A percentile compares a stretch with the other conserved stretches of the same genome.
These are phyloP conservation scores for Ophiosphaerella herpotricha DNA, from an alignment of 2,329 filamentous ascomycete species.

Conservation along the genomic window DNA sequence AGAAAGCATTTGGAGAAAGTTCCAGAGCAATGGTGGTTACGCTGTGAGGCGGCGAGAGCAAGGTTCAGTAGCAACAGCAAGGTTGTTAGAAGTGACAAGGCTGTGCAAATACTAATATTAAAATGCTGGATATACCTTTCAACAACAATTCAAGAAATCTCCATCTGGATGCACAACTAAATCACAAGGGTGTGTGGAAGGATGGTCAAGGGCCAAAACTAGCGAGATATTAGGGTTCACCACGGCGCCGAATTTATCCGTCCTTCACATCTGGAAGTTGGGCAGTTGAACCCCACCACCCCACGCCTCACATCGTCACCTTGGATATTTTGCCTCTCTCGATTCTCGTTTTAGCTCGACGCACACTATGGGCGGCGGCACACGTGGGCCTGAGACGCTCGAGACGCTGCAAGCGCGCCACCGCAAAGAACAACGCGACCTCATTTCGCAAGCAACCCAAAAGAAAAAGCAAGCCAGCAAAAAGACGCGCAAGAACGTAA, in stretches of 20 bases:
- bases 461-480: slow-evolving; percentile 98
- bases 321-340: not conserved
- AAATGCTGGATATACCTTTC: too few relatives aligned
- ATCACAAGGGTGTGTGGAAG: not conserved
- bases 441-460: slow-evolving; percentile 82
- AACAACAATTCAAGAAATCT: not conserved
- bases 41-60: too few relatives aligned
- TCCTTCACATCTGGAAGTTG: not conserved
- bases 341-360: not conserved
- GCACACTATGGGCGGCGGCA: slow-evolving; percentile 13
- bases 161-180: too few relatives aligned
- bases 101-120: too few relatives aligned
- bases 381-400: slow-evolving; percentile 50
- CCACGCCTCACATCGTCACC: too few relatives aligned
- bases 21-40: too few relatives aligned
- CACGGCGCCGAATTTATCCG: too few relatives aligned
- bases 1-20: too few relatives aligned
- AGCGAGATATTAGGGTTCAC: not conserved
- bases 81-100: too few relatives aligned
- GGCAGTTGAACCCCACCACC: too few relatives aligned
- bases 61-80: too few relatives aligned
- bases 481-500: slow-evolving; percentile 65
- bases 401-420: slow-evolving; percentile 81
- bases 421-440: slow-evolving; percentile 83
- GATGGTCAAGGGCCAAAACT: not conserved